Evolutionary conservation across 257 asterid species (phyloP), one percentile per base, ranked within the genome.

Genomic region (Capsicum chinense): DNA sequence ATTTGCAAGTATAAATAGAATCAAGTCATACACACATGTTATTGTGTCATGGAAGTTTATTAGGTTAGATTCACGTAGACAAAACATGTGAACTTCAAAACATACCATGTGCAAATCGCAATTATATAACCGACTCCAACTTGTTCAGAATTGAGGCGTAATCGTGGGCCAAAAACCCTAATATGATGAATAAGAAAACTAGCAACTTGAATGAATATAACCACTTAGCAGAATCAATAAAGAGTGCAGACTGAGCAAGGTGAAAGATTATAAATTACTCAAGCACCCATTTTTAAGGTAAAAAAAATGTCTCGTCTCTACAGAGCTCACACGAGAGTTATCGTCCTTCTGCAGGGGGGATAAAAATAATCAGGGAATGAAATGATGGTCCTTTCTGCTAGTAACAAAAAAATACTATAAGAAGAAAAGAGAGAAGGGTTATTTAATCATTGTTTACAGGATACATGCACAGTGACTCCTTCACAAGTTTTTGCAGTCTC

Each of bases 241-340:
- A 52, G 26, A 76, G 26, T 54, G 81, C 15, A 52, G 5, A 54
- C 81, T 76, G 1, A 52, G 81, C 64, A 52, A 76, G 81, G 64
- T 26, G 63, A 14, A 7, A 14, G 81, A 76, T 26, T 0, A 76
- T 52, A 78, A 26, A 13, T 62, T 39, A 81, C 42, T 81, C 80
- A 5, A 82, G 63, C n/a, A 82, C 21, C 44, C 80, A 48, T 67
- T 19, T 48, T 48, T 54, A 26, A 66, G 62, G 59, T 82, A 82
- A 39, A 37, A 70, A 17, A 12, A 73, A 69, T 57, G 74, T 44
- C 71, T 85, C 10, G 66, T 56, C 88, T 47, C 85, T 63, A 71
- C 85, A 83, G 84, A 87, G 79, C 21, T 73, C 48, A 79, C 58
- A 35, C 84, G 57, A n/a, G 69, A 71, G 69, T 37, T 48, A 54